Conservation (phyloP, 1,284 basidiomycete species). For the Megacollybia platyphylla region DNA sequence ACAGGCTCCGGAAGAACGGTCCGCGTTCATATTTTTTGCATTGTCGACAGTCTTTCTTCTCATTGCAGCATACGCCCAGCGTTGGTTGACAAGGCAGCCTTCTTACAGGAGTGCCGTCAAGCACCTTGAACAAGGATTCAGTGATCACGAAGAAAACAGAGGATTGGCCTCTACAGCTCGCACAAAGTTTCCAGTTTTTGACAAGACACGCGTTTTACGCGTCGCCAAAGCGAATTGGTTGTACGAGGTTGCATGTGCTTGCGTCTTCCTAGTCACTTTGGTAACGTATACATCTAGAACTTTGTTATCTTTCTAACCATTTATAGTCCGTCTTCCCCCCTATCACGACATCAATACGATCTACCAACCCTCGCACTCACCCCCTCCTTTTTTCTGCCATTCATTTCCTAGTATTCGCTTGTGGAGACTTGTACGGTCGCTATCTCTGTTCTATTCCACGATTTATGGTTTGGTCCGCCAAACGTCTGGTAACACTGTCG, state of each 20-base stretch:
- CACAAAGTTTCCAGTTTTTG: conserved; percentile 12
- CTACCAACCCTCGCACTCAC: conserved; percentile 45
- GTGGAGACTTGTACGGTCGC: conserved; percentile 71
- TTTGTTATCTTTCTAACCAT: conserved; percentile 3
- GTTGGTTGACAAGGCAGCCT: conserved; percentile 43
- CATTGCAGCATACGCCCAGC: conserved; percentile 34
- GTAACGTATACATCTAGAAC: conserved; percentile 27
- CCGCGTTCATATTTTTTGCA: conserved; percentile 62
- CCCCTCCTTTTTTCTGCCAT: conserved; percentile 57
- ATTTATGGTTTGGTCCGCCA: conserved; percentile 55
- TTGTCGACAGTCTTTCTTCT: conserved; percentile 57
- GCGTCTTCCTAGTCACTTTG: conserved; percentile 70
- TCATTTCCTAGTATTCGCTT: conserved; percentile 65
- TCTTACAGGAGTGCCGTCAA: conserved; percentile 41
- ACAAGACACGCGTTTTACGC: conserved; percentile 31
- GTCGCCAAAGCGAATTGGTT: conserved; percentile 52
- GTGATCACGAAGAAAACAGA: conserved; percentile 18
- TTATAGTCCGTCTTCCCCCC: conserved; percentile 73
- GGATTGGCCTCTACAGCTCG: conserved; percentile 19
- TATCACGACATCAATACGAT: conserved; percentile 64
- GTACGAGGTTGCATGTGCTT: conserved; percentile 65
- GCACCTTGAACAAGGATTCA: conserved; percentile 21
- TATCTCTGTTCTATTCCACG: conserved; percentile 57
- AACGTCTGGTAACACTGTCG: conserved; percentile 48
- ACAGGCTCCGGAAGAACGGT: conserved; percentile 39